Percentiles rank a stretch among this genome's conserved stretches.
phyloP scores from a whole-genome alignment of 2,329 filamentous ascomycete species.

The Chaetothyriales sp. region DNA sequence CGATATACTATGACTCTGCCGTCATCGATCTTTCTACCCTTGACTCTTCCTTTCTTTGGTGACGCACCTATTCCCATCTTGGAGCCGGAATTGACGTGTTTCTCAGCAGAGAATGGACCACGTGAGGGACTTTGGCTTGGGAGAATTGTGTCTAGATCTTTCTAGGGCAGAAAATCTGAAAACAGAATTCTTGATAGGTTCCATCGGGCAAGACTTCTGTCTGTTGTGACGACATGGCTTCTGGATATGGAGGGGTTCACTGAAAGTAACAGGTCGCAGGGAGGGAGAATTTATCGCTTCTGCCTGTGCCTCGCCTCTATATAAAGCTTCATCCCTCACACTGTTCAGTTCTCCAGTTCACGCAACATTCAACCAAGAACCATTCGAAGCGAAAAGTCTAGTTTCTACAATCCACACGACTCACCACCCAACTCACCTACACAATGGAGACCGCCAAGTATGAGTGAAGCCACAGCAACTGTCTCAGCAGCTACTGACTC shows the following conservation, averaged over 20 bases:
- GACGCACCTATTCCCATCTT: too few species aligned
- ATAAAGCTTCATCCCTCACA: background rate
- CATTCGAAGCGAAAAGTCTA: conserved; percentile 1
- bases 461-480: background rate
- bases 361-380: background rate
- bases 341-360: background rate
- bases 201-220: background rate
- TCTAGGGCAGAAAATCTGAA: background rate
- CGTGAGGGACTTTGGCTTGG: too few species aligned
- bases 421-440: background rate
- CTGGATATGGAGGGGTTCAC: background rate
- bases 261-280: background rate
- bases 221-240: background rate
- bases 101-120: too few species aligned
- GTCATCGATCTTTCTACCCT: background rate
- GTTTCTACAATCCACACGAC: background rate
- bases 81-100: too few species aligned
- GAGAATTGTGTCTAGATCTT: too few species aligned
- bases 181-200: background rate
- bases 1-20: background rate
- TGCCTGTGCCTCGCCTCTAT: background rate
- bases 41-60: too few species aligned
- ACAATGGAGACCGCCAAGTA: background rate
- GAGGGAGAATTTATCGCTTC: background rate
- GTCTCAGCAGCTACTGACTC: background rate